Percentiles rank a stretch among this genome's conserved stretches.
Conservation (phyloP, 1,284 basidiomycete genomes). For the Singerocomus rubriflavus region DNA sequence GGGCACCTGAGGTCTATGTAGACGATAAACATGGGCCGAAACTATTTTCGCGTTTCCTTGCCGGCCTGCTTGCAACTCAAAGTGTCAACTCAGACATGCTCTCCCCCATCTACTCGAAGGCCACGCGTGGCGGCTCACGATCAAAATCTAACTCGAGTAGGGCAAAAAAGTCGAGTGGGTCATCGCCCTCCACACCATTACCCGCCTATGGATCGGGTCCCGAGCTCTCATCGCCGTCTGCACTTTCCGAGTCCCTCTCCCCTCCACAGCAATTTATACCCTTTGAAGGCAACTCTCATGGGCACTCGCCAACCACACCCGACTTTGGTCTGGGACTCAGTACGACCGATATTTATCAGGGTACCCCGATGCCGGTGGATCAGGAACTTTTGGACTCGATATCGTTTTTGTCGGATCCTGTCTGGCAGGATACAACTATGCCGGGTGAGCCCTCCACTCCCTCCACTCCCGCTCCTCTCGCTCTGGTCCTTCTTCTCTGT, state of each 20-base stretch:
- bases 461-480: too few relatives aligned
- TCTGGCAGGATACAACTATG: conserved; percentile 52
- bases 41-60: conserved; percentile 71
- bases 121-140: conserved; percentile 10
- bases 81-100: conserved; percentile 44
- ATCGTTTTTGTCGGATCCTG: conserved; percentile 50
- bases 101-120: conserved; percentile 22
- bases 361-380: conserved; percentile 49
- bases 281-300: conserved; percentile 4
- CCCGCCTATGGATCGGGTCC: conserved; percentile 1
- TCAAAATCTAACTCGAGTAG: conserved; percentile 12
- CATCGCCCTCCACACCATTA: conserved; percentile 12
- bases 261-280: conserved; percentile 12
- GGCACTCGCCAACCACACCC: conserved; percentile 13
- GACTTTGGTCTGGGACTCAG: conserved; percentile 26
- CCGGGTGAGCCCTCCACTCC: conserved; percentile 41
- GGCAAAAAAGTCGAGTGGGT: conserved; percentile 9
- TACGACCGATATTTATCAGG: conserved; percentile 46
- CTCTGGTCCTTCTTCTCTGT: not conserved
- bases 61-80: conserved; percentile 59
- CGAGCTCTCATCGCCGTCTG: conserved; percentile 17
- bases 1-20: conserved; percentile 62
- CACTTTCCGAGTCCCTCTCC: conserved; percentile 17
- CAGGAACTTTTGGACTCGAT: conserved; percentile 59
- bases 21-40: conserved; percentile 76